phyloP scores from a whole-genome alignment of 169 alveolate genomes.

The Eimeria tenella region DNA sequence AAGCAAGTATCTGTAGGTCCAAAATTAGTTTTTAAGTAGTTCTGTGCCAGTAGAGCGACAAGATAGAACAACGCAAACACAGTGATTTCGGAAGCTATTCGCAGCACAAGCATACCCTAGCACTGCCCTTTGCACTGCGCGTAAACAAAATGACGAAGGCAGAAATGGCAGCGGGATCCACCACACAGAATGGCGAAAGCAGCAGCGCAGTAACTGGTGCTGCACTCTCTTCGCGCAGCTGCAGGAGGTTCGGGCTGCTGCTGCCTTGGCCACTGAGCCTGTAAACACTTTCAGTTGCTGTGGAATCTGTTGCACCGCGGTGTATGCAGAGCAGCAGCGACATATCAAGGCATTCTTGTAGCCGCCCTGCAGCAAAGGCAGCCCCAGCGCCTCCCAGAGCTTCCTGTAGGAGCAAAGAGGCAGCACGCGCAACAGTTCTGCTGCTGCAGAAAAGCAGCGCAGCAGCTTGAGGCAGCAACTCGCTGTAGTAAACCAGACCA shows the following conservation, averaged over 20 bases:
- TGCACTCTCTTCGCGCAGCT: slow-evolving; percentile 57
- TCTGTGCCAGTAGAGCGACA: neutral
- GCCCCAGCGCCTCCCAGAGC: slow-evolving; percentile 31
- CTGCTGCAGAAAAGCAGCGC: slow-evolving; percentile 71
- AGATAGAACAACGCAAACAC: neutral
- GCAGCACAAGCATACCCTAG: slow-evolving; percentile 28
- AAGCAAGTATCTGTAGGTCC: neutral
- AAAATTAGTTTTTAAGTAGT: neutral
- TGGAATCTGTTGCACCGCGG: slow-evolving; percentile 28
- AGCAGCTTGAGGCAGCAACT: slow-evolving; percentile 61
- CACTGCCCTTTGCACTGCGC: slow-evolving; percentile 3
- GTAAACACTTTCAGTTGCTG: neutral
- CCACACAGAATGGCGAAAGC: slow-evolving; percentile 27
- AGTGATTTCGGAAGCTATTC: neutral
- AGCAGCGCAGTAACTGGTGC: slow-evolving; percentile 42
- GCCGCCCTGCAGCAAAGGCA: slow-evolving; percentile 61
- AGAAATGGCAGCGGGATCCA: slow-evolving; percentile 36
- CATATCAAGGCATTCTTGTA: slow-evolving; percentile 57
- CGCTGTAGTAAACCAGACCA: slow-evolving; percentile 55
- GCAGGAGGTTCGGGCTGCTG: slow-evolving; percentile 61
- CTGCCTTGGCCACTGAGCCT: neutral
- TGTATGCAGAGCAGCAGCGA: slow-evolving; percentile 49
- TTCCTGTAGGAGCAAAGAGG: slow-evolving; percentile 53
- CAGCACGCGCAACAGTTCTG: slow-evolving; percentile 66
- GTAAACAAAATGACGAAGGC: slow-evolving; percentile 42